phyloP scores from a whole-genome alignment of 1,284 basidiomycete genomes.

The Cryptococcus maquisensis region DNA sequence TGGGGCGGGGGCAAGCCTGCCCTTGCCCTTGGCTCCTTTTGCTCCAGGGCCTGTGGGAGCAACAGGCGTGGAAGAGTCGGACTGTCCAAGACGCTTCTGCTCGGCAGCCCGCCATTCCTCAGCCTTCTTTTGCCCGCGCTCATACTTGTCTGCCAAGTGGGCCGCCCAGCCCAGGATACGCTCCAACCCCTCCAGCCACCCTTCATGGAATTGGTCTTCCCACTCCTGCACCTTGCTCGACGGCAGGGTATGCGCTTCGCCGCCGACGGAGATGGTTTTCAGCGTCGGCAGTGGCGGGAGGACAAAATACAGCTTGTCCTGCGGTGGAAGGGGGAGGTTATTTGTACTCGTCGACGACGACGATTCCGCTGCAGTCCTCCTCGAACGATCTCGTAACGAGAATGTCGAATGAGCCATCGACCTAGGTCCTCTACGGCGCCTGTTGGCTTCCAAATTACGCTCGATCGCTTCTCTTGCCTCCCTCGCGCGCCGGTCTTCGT shows the following conservation, averaged over 20 bases:
- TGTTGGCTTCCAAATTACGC: conserved; percentile 27
- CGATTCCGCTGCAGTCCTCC: conserved; percentile 3
- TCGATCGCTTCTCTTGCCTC: conserved; percentile 17
- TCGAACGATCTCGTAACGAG: conserved; percentile 41
- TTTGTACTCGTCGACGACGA: conserved; percentile 11
- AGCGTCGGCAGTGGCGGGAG: conserved; percentile 45
- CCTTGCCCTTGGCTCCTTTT: conserved; percentile 26
- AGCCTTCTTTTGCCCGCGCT: conserved; percentile 40
- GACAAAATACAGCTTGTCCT: conserved; percentile 41
- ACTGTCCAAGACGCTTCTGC: conserved; percentile 5
- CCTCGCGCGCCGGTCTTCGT: conserved; percentile 12
- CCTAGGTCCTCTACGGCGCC: conserved; percentile 41
- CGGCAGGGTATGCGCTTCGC: conserved; percentile 37
- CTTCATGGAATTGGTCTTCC: conserved; percentile 43
- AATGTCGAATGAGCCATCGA: conserved; percentile 43
- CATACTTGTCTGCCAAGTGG: conserved; percentile 45
- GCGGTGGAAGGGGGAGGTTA: conserved; percentile 26
- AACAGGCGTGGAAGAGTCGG: not conserved
- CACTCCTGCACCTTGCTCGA: conserved; percentile 32
- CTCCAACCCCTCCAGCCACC: conserved; percentile 45
- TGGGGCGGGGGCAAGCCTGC: conserved; percentile 11
- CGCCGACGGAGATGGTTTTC: conserved; percentile 44
- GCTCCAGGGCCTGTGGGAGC: not conserved
- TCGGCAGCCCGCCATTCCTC: conserved; percentile 39
- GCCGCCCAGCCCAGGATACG: conserved; percentile 44